phyloP scores from a whole-genome alignment of 805 yeast species.

The Zygoascus biomembranicola region DNA sequence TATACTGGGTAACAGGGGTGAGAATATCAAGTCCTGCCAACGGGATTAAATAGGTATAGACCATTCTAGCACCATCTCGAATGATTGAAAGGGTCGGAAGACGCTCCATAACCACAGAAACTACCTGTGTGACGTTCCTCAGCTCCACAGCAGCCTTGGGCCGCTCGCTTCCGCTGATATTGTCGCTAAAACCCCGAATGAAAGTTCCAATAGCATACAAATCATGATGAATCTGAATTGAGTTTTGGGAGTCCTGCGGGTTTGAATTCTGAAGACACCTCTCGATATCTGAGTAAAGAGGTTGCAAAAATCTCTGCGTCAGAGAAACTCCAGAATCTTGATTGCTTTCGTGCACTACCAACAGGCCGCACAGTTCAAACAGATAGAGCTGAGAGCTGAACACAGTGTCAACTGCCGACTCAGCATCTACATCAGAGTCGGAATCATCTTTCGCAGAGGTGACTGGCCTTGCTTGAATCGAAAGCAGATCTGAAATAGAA shows the following conservation, averaged over 20 bases:
- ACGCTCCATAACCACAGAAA: constrained; percentile 72
- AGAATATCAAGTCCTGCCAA: constrained; percentile 48
- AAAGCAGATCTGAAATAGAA: constrained; percentile 52
- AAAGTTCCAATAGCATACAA: constrained; percentile 85
- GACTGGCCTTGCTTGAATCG: constrained; percentile 47
- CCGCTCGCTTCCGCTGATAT: constrained; percentile 16
- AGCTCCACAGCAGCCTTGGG: constrained; percentile 36
- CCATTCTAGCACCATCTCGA: constrained; percentile 79
- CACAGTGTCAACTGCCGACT: neutral
- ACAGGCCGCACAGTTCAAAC: constrained; percentile 78
- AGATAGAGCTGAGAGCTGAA: constrained; percentile 56
- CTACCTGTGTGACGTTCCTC: constrained; percentile 69
- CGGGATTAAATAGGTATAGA: constrained; percentile 81
- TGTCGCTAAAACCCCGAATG: constrained; percentile 57
- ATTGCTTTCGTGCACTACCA: constrained; percentile 47
- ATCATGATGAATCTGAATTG: constrained; percentile 76
- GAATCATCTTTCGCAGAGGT: constrained; percentile 28
- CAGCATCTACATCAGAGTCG: constrained; percentile 48
- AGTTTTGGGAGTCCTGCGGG: constrained; percentile 34
- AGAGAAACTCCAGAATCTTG: constrained; percentile 36
- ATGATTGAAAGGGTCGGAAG: constrained; percentile 58
- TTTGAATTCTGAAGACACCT: constrained; percentile 30
- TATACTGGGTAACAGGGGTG: constrained; percentile 56
- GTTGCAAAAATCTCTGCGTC: constrained; percentile 61
- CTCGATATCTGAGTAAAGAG: constrained; percentile 67